Conservation (phyloP, 2,329 filamentous ascomycete genomes). For the Pseudocercospora cruenta region DNA sequence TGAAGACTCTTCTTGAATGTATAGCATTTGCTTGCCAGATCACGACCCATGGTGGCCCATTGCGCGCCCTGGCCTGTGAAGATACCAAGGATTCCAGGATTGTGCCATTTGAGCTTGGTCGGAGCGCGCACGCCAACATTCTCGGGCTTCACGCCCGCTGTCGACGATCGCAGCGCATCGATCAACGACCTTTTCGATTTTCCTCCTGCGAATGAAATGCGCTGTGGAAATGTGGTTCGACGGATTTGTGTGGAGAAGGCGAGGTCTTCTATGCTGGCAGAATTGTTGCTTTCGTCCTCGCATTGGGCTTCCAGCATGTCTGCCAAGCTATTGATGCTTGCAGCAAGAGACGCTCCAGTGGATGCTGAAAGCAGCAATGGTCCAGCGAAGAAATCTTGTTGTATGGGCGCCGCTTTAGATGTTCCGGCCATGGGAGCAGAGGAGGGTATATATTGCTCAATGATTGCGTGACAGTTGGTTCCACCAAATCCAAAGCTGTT, state of each 20-base stretch:
- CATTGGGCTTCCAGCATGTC: slow-evolving; percentile 17
- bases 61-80: slow-evolving; percentile 45
- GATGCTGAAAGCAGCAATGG: slow-evolving; percentile 25
- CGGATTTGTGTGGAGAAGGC: slow-evolving; percentile 23
- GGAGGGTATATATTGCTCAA: slow-evolving; percentile 26
- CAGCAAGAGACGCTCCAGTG: slow-evolving; percentile 19
- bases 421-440: background rate
- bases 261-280: slow-evolving; percentile 17
- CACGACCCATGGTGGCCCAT: slow-evolving; percentile 34
- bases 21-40: slow-evolving; percentile 28
- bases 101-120: slow-evolving; percentile 19
- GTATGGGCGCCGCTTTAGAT: background rate
- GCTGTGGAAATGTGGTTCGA: slow-evolving; percentile 25
- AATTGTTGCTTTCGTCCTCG: slow-evolving; percentile 7
- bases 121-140: slow-evolving; percentile 18
- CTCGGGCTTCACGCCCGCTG: slow-evolving; percentile 7
- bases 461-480: slow-evolving; percentile 30
- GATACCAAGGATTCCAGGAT: slow-evolving; percentile 28
- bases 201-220: slow-evolving; percentile 20
- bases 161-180: slow-evolving; percentile 14
- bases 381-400: slow-evolving; percentile 17
- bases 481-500: slow-evolving; percentile 35
- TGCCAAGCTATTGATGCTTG: slow-evolving; percentile 16
- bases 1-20: slow-evolving; percentile 27
- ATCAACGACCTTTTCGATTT: slow-evolving; percentile 12